Evolutionary conservation across 2,329 filamentous ascomycete genomes (phyloP).

Genomic region (Cladophialophora exuberans): DNA sequence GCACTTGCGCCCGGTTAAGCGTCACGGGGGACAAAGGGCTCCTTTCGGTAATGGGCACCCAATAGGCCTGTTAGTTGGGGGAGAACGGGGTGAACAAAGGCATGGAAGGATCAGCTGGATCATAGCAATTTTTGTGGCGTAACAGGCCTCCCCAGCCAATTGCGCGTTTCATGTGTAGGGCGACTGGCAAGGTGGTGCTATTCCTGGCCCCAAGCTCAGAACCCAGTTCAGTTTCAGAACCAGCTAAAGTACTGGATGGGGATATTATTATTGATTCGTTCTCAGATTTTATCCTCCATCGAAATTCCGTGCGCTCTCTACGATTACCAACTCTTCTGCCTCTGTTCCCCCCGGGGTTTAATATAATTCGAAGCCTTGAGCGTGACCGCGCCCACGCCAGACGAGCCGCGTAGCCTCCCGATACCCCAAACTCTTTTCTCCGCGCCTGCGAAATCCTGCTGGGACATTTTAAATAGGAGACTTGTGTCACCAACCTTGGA

Average conservation of each 20-base stretch:
- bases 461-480: background rate
- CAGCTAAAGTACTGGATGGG: background rate
- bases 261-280: background rate
- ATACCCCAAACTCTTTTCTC: background rate
- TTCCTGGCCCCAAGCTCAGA: slow-evolving; percentile 13
- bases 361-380: background rate
- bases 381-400: background rate
- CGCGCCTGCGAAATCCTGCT: background rate
- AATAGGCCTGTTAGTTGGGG: background rate
- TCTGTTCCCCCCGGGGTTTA: background rate
- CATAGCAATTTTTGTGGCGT: background rate
- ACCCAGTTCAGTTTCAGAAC: slow-evolving; percentile 20
- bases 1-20: too few species aligned
- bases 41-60: background rate
- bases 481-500: background rate
- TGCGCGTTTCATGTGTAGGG: slow-evolving; percentile 7
- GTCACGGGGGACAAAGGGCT: background rate
- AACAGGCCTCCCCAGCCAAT: background rate
- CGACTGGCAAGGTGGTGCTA: slow-evolving; percentile 8
- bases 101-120: slow-evolving; percentile 13
- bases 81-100: background rate
- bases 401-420: slow-evolving; percentile 2
- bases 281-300: background rate
- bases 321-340: background rate
- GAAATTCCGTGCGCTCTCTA: background rate